Conservation (phyloP, 805 yeast genomes). For the Teunomyces barrocoloradensis region DNA sequence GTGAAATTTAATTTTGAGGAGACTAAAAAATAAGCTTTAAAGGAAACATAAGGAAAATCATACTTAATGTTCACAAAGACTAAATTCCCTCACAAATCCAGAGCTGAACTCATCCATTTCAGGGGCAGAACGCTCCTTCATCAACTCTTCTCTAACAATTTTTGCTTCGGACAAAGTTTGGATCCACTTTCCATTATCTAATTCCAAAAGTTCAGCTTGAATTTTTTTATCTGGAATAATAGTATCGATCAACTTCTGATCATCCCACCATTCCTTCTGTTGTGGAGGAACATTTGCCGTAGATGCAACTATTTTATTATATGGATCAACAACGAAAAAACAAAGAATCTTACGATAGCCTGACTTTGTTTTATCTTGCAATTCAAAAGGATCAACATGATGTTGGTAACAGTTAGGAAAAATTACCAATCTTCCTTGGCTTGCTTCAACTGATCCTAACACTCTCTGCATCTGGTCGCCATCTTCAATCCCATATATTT, state of each 20-base stretch:
- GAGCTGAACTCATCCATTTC: conserved; percentile 12
- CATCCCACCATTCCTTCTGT: conserved; percentile 33
- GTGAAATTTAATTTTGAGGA: too few relatives aligned
- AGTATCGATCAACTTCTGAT: conserved; percentile 8
- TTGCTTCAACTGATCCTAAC: conserved; percentile 25
- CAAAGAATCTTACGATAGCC: conserved; percentile 41
- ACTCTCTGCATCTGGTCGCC: conserved; percentile 21
- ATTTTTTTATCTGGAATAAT: conserved; percentile 8
- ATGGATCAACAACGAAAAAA: conserved; percentile 39
- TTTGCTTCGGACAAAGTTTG: conserved; percentile 23
- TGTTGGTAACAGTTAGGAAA: conserved; percentile 42
- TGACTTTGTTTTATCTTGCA: conserved; percentile 30
- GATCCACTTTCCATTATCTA: conserved; percentile 14
- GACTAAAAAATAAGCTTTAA: too few relatives aligned
- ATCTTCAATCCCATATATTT: conserved; percentile 29
- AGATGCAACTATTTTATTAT: conserved; percentile 23
- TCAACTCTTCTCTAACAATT: conserved; percentile 24
- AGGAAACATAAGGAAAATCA: too few relatives aligned
- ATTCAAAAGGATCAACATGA: conserved; percentile 37
- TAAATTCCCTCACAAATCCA: conserved; percentile 21
- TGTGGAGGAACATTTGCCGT: conserved; percentile 38
- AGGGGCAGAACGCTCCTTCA: conserved; percentile 26
- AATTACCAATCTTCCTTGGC: conserved; percentile 27
- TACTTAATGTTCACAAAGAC: conserved; percentile 34
- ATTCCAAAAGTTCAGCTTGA: conserved; percentile 5